Percentiles rank a stretch among this genome's conserved stretches.
Evolutionary conservation across 2,329 filamentous ascomycete species (phyloP).

Genomic region (Hypoxylon sp.): DNA sequence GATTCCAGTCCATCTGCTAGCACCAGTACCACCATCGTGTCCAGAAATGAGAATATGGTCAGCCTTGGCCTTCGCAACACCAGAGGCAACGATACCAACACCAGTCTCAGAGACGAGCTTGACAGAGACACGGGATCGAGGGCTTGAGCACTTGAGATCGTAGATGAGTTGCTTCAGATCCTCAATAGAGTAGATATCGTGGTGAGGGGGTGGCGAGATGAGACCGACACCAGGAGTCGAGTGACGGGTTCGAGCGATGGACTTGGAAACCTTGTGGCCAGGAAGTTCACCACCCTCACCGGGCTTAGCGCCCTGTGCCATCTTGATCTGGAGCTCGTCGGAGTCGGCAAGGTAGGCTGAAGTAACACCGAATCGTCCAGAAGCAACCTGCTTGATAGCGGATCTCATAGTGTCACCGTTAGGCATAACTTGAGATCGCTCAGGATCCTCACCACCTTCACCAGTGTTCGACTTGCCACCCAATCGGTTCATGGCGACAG

Average conservation of each 20-base stretch:
- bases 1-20: conserved; percentile 98
- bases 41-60: conserved; percentile 97
- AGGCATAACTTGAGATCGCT: conserved; percentile 86
- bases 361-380: conserved; percentile 95
- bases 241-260: conserved; percentile 94
- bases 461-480: conserved; percentile 98
- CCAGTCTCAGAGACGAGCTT: conserved; percentile 98
- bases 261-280: conserved; percentile 95
- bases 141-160: conserved; percentile 96
- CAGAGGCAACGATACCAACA: conserved; percentile 96
- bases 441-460: conserved; percentile 95
- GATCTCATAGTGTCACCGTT: conserved; percentile 98
- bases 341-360: conserved; percentile 95
- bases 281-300: conserved; percentile 98
- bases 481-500: conserved; percentile 95
- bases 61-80: conserved; percentile 97
- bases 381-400: conserved; percentile 97
- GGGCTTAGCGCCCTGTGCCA: conserved; percentile 98
- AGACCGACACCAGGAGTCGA: conserved; percentile 96
- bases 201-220: conserved; percentile 95
- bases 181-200: conserved; percentile 99
- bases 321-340: conserved; percentile 98
- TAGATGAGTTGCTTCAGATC: conserved; percentile 98
- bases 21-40: conserved; percentile 96
- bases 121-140: conserved; percentile 91